These are phyloP conservation scores for Fusarium austroafricanum DNA, from an alignment of 2,329 filamentous ascomycete genomes.

Conservation along the genomic window DNA sequence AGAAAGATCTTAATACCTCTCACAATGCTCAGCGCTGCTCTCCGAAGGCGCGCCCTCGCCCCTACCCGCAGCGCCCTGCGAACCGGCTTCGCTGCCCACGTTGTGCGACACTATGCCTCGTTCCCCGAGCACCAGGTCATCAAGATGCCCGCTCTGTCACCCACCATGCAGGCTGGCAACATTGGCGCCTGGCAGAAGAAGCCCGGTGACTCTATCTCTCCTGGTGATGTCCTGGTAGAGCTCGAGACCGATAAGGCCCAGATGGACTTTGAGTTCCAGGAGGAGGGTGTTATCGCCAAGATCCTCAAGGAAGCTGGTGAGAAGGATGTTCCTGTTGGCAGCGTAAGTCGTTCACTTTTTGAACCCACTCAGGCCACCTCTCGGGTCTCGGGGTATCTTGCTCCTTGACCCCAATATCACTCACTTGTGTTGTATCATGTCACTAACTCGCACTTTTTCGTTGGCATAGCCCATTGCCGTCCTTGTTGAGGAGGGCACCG, in stretches of 20 bases:
- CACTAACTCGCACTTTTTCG: conserved; percentile 26
- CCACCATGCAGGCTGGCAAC: conserved; percentile 96
- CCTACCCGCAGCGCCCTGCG: conserved; percentile 63
- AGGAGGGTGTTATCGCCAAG: conserved; percentile 96
- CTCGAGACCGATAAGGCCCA: conserved; percentile 99
- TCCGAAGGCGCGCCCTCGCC: conserved; percentile 71
- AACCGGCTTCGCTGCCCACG: conserved; percentile 63
- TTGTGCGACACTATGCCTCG: conserved; percentile 78
- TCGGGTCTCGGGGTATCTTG: conserved; percentile 33
- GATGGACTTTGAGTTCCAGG: conserved; percentile 99
- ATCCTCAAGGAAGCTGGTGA: conserved; percentile 90
- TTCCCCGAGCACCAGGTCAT: conserved; percentile 95
- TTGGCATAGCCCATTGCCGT: conserved; percentile 87
- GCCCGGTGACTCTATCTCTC: conserved; percentile 84
- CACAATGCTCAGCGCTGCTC: conserved; percentile 71
- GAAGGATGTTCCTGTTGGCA: conserved; percentile 95
- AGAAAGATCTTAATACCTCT: conserved; percentile 48
- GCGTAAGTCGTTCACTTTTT: conserved; percentile 71
- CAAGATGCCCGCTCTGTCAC: conserved; percentile 97
- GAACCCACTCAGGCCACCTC: conserved; percentile 11
- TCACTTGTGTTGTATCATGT: conserved; percentile 5
- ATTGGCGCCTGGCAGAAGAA: conserved; percentile 99
- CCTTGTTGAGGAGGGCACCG: conserved; percentile 89
- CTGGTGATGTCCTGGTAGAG: conserved; percentile 96
- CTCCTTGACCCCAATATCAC: conserved; percentile 15